Percentiles rank a stretch among this genome's conserved stretches.
phyloP scores from a whole-genome alignment of 164 flowering plant species.

The Echeveria elegans region DNA sequence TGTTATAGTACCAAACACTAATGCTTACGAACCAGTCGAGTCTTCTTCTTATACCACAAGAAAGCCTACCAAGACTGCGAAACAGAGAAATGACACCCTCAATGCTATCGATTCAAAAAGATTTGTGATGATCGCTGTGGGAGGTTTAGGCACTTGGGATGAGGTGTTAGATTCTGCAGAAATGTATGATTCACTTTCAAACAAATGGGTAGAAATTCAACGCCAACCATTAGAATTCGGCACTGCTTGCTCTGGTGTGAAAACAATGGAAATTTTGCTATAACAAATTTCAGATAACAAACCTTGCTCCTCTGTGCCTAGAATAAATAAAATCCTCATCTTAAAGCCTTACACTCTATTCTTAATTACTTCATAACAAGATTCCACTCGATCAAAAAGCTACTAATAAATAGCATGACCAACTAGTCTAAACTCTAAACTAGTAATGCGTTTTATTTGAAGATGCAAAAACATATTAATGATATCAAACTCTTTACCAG shows the following conservation, averaged over 20 bases:
- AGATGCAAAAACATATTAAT: background rate
- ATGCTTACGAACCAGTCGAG: conserved; percentile 28
- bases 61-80: conserved; percentile 27
- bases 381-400: background rate
- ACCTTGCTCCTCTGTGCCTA: background rate
- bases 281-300: background rate
- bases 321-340: background rate
- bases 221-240: conserved; percentile 76
- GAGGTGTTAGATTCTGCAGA: conserved; percentile 90
- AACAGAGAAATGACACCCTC: conserved; percentile 32
- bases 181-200: conserved; percentile 68
- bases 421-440: background rate
- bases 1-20: conserved; percentile 36
- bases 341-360: background rate
- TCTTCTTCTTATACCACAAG: conserved; percentile 19
- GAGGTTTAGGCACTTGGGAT: conserved; percentile 88
- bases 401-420: no score
- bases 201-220: conserved; percentile 78
- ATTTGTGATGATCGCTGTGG: conserved; percentile 73
- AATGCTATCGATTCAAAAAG: conserved; percentile 28
- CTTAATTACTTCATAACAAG: background rate
- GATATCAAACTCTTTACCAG: background rate
- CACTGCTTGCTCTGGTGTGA: conserved; percentile 65
- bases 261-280: background rate
- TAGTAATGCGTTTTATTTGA: background rate